phyloP scores from a whole-genome alignment of 2,329 filamentous ascomycete species.

The Cordyceps cateniannulata region DNA sequence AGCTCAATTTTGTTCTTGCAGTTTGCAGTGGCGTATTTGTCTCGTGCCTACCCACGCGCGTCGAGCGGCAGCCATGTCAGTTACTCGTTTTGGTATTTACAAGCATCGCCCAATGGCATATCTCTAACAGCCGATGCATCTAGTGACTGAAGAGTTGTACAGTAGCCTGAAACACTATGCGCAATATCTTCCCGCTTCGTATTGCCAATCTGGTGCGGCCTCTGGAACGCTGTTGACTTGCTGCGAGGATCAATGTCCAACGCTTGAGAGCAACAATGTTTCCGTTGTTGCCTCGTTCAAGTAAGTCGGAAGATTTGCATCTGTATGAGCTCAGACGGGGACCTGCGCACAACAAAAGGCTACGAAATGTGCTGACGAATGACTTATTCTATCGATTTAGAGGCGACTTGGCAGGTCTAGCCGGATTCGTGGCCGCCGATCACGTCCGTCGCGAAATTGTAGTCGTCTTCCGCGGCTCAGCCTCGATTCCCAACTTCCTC shows the following conservation, averaged over 20 bases:
- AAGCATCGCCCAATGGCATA: neutral
- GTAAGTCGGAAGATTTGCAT: neutral
- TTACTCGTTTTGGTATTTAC: neutral
- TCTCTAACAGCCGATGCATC: neutral
- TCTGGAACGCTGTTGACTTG: neutral
- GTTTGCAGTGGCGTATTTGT: neutral
- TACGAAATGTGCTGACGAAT: neutral
- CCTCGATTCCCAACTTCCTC: neutral
- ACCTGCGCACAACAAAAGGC: neutral
- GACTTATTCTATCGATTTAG: neutral
- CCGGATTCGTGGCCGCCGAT: neutral
- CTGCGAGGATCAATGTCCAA: neutral
- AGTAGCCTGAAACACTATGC: neutral
- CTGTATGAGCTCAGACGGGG: neutral
- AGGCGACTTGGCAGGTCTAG: neutral
- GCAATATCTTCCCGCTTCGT: neutral
- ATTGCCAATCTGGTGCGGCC: neutral
- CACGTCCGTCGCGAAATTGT: neutral
- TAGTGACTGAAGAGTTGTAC: neutral
- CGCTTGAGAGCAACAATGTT: neutral
- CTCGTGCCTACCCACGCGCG: neutral
- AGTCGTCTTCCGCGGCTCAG: neutral
- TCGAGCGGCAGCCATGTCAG: neutral
- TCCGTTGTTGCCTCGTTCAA: neutral
- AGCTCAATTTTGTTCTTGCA: neutral